These are phyloP conservation scores for Halophytophthora batemanensis DNA, from an alignment of 352 stramenopile genomes.

Conservation along the genomic window DNA sequence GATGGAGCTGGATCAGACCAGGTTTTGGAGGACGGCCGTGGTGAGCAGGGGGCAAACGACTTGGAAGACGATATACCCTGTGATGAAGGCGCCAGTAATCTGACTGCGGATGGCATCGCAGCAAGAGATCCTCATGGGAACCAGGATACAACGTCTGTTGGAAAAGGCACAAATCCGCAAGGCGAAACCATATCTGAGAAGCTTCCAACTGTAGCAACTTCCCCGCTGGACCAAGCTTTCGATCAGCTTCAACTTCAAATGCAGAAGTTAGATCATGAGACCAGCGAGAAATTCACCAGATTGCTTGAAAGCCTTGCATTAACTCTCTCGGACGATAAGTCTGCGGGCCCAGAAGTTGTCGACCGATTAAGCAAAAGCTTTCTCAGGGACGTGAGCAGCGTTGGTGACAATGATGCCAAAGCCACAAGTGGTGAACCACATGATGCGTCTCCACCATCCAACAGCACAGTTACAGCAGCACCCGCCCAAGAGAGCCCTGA, in stretches of 20 bases:
- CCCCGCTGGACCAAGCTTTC: constrained; percentile 18
- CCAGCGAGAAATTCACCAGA: constrained; percentile 18
- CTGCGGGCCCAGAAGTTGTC: constrained; percentile 15
- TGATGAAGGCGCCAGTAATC: no score
- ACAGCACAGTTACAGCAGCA: neutral
- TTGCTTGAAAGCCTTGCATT: constrained; percentile 22
- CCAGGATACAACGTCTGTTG: no score
- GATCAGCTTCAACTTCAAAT: constrained; percentile 25
- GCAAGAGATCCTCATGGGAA: no score
- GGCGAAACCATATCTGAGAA: neutral
- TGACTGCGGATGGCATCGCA: no score
- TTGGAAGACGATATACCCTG: no score
- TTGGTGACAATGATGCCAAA: neutral
- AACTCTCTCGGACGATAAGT: constrained; percentile 20
- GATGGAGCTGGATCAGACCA: no score
- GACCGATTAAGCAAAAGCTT: constrained; percentile 26
- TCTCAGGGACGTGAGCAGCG: constrained; percentile 1
- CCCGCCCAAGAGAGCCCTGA: constrained; percentile 13
- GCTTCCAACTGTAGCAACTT: neutral
- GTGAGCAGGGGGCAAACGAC: no score
- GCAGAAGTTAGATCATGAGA: constrained; percentile 24
- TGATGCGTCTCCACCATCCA: neutral
- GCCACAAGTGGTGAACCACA: neutral
- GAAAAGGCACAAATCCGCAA: no score
- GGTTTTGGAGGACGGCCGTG: no score